phyloP scores from a whole-genome alignment of 1,284 basidiomycete species.

The Inonotus hispidus region DNA sequence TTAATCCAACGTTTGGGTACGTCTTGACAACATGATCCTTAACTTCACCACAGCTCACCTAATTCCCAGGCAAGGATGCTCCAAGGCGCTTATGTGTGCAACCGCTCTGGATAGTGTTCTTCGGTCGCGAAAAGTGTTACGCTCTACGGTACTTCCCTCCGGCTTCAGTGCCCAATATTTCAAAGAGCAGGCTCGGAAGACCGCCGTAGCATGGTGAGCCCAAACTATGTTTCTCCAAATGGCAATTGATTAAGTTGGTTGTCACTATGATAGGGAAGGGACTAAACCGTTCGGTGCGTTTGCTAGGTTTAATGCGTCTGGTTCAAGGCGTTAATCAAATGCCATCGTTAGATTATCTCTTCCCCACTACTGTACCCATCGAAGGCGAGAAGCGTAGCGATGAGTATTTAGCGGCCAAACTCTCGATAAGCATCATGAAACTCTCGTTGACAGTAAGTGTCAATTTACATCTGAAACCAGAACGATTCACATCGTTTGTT shows the following conservation, averaged over 20 bases:
- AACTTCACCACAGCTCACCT: neutral
- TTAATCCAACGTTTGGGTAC: constrained; percentile 19
- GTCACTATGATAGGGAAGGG: constrained; percentile 11
- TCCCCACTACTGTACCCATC: constrained; percentile 16
- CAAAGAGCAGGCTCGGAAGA: constrained; percentile 7
- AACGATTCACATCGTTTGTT: neutral
- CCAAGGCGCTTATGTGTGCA: constrained; percentile 14
- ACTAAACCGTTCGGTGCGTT: constrained; percentile 19
- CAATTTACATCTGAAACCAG: neutral
- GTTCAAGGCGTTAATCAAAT: neutral
- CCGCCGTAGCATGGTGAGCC: constrained; percentile 13
- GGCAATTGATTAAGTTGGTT: neutral
- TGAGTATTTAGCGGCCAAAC: neutral
- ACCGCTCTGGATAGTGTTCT: constrained; percentile 18
- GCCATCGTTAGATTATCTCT: constrained; percentile 16
- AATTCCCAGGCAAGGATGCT: constrained; percentile 16
- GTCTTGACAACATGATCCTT: neutral
- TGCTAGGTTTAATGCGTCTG: neutral
- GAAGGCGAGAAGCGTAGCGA: constrained; percentile 17
- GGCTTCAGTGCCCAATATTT: constrained; percentile 11
- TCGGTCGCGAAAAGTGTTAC: neutral
- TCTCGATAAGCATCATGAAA: neutral
- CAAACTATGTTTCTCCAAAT: neutral
- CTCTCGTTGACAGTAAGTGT: constrained; percentile 4
- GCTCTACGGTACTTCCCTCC: neutral